Base-by-base conservation (phyloP, 2,329 filamentous ascomycete species). In the Xylaria sp. region DNA sequence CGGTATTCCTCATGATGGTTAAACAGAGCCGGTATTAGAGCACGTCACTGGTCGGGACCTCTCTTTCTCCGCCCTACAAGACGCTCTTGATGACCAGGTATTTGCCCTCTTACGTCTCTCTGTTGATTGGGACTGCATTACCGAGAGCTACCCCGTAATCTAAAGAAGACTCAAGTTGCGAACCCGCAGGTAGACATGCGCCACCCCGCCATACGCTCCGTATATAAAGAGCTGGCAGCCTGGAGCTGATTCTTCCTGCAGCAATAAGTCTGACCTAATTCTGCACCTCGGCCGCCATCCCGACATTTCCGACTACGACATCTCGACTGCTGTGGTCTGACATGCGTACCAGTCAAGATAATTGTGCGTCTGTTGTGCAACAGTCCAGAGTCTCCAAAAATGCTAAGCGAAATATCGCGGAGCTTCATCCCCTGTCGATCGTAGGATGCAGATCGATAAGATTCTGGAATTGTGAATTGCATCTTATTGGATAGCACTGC, bases 401-500 rank as follows among this genome's bases (percentile, higher is more conserved):
- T 25, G 48, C 28, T 55, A 59, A 67, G 54, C 33, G 54, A 64
- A 25, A 41, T 18, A 18, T 56, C n/a, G 25, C n/a, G 9, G 10
- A 36, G 31, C 18, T n/a, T 20, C 15, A 13, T 41, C 33, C 39
- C 33, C 48, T 67, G 48, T 15, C 25, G 23, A 59, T 59, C 48
- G n/a, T 59, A 39, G 54, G 28, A 18, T 46, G 65, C 15, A 59
- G 60, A 64, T 59, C 41, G n/a, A 48, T 23, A 12, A n/a, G 48
- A 57, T 15, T 57, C 33, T 33, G 25, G 23, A 46, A 54, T 20
- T 33, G 23, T 25, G 55, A 60, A 33, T 15, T 39, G 52, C 18
- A 54, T 57, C 43, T 51, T 56, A 63, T 64, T 61, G 57, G 18
- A 10, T 28, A 41, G 55, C 31, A 13, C n/a, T 61, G 49, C 49